Evolutionary conservation across 2,329 filamentous ascomycete genomes (phyloP), one percentile per base, ranked within the genome.

Genomic region (Botryotinia convoluta): DNA sequence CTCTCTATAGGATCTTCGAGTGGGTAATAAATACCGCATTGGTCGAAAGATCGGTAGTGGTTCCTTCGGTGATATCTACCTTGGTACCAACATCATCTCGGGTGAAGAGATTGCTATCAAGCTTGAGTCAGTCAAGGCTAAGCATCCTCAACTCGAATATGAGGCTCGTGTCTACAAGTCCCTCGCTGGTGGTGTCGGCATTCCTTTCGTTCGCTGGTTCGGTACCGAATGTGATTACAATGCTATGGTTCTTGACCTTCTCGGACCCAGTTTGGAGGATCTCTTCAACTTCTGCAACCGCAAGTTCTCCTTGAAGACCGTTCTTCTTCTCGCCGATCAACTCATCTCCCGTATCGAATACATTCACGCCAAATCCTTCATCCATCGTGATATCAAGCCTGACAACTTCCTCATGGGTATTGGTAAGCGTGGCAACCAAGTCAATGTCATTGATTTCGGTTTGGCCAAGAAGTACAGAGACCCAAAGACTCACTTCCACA

Each of bases 261-360:
- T 99, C 74, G 96, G 96, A 57, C 96, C 96, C 78, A 96, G 92
- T 81, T 86, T 99, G 84, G 96, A 99, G 85, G 96, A 99, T 82
- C 89, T 99, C 48, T 99, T 99, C 93, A 98, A 99, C 90, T 98
- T 98, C 85, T 99, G 96, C 91, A 98, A 98, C 91, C 93, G 96
- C 84, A 98, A 98, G 84, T 99, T 98, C 87, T 98, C 96, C 20
- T 86, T 99, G 79, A 99, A 99, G 92, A 99, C 96, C 1, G 96
- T 99, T 42, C 89, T 99, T 61, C 90, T 99, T 39, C 90, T 99
- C 68, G 96, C 96, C 82, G 96, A 99, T 81, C 96, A 99, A 86
- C 91, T 98, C 84, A 98, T 99, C 83, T 98, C 95, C 77, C 95
- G 96, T 80, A 98, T 99, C 84, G 96, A 99, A 86, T 98, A 98